A percentile compares a stretch with the other conserved stretches of the same genome.
Conservation (phyloP, 352 stramenopile genomes). For the Pythium coloratum region DNA sequence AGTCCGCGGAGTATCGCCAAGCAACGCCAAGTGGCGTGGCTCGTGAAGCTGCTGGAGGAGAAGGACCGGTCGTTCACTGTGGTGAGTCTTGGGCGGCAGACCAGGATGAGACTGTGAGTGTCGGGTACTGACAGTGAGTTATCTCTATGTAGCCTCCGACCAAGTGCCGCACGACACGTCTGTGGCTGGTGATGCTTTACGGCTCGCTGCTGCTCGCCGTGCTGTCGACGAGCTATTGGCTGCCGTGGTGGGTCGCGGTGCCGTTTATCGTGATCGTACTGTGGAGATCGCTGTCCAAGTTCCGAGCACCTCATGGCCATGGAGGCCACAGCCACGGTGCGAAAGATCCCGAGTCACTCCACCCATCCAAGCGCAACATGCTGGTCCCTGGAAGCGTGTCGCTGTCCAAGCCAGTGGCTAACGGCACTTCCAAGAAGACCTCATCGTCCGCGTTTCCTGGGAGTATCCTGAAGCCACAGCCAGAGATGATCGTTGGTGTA, state of each 20-base stretch:
- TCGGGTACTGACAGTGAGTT: background rate
- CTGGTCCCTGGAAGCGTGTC: constrained; percentile 10
- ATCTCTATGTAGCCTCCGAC: constrained; percentile 36
- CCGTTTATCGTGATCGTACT: constrained; percentile 60
- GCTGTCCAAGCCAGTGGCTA: constrained; percentile 11
- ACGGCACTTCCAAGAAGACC: constrained; percentile 5
- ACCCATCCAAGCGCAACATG: constrained; percentile 19
- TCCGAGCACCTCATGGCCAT: constrained; percentile 44
- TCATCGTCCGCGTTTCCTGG: constrained; percentile 15
- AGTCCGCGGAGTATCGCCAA: constrained; percentile 47
- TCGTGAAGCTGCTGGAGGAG: constrained; percentile 46
- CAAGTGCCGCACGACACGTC: constrained; percentile 50
- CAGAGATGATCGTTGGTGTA: constrained; percentile 75
- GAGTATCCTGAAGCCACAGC: constrained; percentile 44
- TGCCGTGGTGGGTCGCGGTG: constrained; percentile 71
- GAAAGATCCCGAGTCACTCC: constrained; percentile 43
- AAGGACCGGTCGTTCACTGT: constrained; percentile 38
- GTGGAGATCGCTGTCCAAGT: constrained; percentile 45
- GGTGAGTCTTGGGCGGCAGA: background rate
- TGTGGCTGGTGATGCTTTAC: constrained; percentile 56
- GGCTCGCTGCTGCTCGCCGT: constrained; percentile 45
- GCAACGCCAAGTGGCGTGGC: constrained; percentile 40
- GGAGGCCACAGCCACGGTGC: constrained; percentile 33
- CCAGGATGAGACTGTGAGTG: background rate
- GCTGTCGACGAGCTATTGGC: constrained; percentile 57